These are phyloP conservation scores for Erythrobasidium hasegawianum DNA, from an alignment of 1,284 basidiomycete species.

Conservation along the genomic window DNA sequence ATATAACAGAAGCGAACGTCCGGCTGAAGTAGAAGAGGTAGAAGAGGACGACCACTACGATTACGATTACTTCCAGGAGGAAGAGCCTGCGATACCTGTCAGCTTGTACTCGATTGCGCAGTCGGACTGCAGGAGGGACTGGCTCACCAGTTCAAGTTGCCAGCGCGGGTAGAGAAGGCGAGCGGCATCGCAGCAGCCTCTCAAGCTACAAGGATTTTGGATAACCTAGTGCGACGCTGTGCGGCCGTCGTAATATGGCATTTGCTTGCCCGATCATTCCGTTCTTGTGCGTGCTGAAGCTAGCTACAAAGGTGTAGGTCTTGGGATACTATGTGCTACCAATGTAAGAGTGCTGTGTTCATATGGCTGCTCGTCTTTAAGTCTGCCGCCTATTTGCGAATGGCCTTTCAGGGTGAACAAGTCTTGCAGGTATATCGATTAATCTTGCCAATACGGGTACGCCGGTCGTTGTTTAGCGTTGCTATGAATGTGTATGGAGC, in stretches of 20 bases:
- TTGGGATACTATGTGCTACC: too few species aligned
- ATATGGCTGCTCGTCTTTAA: background rate
- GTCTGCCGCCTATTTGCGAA: background rate
- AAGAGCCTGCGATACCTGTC: slow-evolving; percentile 49
- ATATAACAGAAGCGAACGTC: slow-evolving; percentile 65
- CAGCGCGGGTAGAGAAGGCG: slow-evolving; percentile 15
- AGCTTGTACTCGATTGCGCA: background rate
- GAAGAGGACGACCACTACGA: slow-evolving; percentile 61
- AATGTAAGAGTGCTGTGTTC: too few species aligned
- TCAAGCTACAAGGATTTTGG: too few species aligned
- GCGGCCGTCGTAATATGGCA: background rate
- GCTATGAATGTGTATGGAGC: slow-evolving; percentile 3
- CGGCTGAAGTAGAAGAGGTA: slow-evolving; percentile 91
- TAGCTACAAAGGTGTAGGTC: too few species aligned
- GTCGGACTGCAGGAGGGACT: background rate
- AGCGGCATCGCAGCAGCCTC: slow-evolving; percentile 7
- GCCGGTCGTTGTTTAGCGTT: slow-evolving; percentile 6
- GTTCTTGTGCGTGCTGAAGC: too few species aligned
- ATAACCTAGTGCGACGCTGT: background rate
- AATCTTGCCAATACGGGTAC: slow-evolving; percentile 5
- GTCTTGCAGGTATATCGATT: background rate
- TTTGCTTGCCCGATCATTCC: slow-evolving; percentile 5
- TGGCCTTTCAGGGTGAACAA: background rate
- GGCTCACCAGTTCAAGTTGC: slow-evolving; percentile 26
- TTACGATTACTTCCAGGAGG: slow-evolving; percentile 66